phyloP scores from a whole-genome alignment of 306 rosid genomes.

The Pueraria montana region DNA sequence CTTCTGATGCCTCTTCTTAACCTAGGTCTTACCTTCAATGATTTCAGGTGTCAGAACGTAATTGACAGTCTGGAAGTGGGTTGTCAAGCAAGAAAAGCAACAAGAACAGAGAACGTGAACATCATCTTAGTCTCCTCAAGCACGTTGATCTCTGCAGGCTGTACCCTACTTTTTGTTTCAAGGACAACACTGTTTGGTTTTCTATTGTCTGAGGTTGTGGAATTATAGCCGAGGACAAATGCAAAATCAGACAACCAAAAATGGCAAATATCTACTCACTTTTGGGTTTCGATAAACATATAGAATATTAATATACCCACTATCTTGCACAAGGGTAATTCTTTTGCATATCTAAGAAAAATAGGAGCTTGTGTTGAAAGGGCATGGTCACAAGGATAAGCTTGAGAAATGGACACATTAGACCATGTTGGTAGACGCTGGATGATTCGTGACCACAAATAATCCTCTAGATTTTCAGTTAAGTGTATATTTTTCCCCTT shows the following conservation, averaged over 20 bases:
- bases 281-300: constrained; percentile 2
- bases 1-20: constrained; percentile 13
- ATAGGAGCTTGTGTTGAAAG: constrained; percentile 38
- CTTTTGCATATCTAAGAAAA: constrained; percentile 6
- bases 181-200: constrained; percentile 46
- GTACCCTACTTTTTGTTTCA: constrained; percentile 43
- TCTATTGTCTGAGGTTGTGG: constrained; percentile 51
- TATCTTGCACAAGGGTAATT: background rate
- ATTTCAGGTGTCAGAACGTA: constrained; percentile 23
- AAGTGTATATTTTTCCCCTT: background rate
- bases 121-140: constrained; percentile 10
- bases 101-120: constrained; percentile 37
- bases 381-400: constrained; percentile 46
- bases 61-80: constrained; percentile 72
- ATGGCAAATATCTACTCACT: constrained; percentile 39
- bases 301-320: constrained; percentile 5
- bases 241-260: constrained; percentile 45
- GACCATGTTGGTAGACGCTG: constrained; percentile 41
- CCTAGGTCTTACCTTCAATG: constrained; percentile 46
- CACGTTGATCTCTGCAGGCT: constrained; percentile 48
- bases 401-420: constrained; percentile 37
- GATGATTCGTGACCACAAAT: constrained; percentile 46
- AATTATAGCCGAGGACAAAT: constrained; percentile 33
- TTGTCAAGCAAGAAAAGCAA: constrained; percentile 53
- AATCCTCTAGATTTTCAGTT: constrained; percentile 9